Percentiles rank a stretch among this genome's conserved stretches.
Conservation (phyloP, 148 eudicot genomes). For the Euryodendron excelsum region DNA sequence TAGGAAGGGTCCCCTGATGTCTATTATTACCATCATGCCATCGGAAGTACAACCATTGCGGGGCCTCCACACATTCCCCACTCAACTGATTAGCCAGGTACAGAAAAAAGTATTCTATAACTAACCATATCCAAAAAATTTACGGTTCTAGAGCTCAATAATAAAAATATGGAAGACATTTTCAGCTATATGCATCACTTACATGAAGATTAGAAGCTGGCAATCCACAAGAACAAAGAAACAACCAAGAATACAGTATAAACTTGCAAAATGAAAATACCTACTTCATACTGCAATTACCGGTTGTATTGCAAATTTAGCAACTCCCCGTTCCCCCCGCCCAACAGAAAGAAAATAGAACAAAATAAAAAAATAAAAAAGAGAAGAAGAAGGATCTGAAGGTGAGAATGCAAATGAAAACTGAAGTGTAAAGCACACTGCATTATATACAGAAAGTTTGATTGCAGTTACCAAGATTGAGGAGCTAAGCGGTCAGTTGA, state of each 20-base stretch:
- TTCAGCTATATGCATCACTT: background rate
- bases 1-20: background rate
- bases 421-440: background rate
- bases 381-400: background rate
- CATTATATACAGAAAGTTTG: background rate
- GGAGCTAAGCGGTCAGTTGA: slow-evolving; percentile 95
- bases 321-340: background rate
- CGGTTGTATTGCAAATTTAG: background rate
- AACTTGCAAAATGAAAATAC: background rate
- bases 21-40: background rate
- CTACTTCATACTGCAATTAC: background rate
- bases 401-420: background rate
- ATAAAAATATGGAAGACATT: background rate
- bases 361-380: no score
- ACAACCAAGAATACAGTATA: slow-evolving; percentile 4
- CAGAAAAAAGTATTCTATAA: background rate
- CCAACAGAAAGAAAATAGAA: no score
- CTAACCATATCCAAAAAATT: background rate
- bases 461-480: slow-evolving; percentile 73
- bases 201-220: background rate
- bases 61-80: background rate
- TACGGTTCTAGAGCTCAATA: background rate
- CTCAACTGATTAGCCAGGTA: background rate
- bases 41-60: background rate
- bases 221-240: background rate